Evolutionary conservation across 441 rosid genomes (phyloP).

Genomic region (Pelargonium cotyledonis): DNA sequence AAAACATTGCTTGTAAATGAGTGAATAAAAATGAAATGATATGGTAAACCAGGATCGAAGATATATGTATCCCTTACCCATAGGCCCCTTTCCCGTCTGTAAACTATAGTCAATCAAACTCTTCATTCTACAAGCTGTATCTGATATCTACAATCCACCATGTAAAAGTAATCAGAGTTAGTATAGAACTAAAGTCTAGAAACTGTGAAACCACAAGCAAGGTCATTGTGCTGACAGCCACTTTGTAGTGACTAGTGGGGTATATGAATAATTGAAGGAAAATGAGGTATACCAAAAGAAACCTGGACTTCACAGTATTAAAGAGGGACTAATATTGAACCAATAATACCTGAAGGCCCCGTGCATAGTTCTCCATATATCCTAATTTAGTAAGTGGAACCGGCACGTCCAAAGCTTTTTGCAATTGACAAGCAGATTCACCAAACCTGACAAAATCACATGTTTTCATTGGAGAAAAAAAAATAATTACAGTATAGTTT

Average conservation of each 20-base stretch:
- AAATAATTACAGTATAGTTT: not conserved
- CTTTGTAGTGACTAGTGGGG: too few relatives aligned
- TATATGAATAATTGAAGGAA: not conserved
- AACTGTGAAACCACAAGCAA: not conserved
- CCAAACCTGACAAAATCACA: conserved; percentile 29
- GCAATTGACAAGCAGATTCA: conserved; percentile 38
- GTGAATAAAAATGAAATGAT: not conserved
- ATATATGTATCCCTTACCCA: conserved; percentile 27
- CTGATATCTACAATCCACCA: conserved; percentile 33
- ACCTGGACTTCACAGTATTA: not conserved
- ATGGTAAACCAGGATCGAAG: conserved; percentile 4
- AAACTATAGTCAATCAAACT: conserved; percentile 37
- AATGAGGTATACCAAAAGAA: not conserved
- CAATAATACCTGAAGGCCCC: conserved; percentile 38
- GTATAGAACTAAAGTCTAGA: not conserved
- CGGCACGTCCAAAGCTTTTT: conserved; percentile 44
- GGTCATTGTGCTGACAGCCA: not conserved
- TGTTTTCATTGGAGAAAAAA: not conserved
- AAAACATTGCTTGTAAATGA: conserved; percentile 9
- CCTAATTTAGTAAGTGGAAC: conserved; percentile 38
- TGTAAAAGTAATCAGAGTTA: conserved; percentile 3
- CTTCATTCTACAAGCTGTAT: conserved; percentile 41
- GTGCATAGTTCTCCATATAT: conserved; percentile 36
- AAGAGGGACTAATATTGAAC: not conserved
- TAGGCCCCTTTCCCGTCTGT: conserved; percentile 34